Evolutionary conservation across 1,284 basidiomycete genomes (phyloP), one percentile per base, ranked within the genome.

Genomic region (Golubevia sp.): DNA sequence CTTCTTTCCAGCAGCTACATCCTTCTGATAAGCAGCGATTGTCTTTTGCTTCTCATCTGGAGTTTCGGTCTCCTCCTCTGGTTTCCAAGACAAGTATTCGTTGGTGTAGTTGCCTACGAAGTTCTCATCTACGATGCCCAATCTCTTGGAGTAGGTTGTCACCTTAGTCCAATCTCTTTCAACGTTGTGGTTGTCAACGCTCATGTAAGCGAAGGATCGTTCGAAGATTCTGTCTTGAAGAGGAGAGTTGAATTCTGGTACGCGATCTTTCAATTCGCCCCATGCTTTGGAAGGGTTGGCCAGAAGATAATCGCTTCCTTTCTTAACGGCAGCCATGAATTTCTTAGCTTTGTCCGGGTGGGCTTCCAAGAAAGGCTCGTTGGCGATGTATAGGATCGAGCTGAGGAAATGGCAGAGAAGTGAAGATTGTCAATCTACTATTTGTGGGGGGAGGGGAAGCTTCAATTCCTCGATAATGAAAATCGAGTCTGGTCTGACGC

Each of bases 111-210:
- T 79, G 49, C 71, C 71, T 68, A 70, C 56, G 49, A 79, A 79
- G 56, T 53, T 63, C 15, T 58, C 59, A 21, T 65, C 57, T 25
- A 79, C 74, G 56, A 79, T 67, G 38, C 73, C 67, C 6, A 79
- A 71, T n/a, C 76, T 67, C 62, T 79, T 79, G 69, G 67, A 75
- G 66, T 79, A 79, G 63, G 70, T 71, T 59, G 71, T 75, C 55
- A 79, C 76, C 62, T 79, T 79, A 59, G 61, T 59, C 74, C 74
- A 79, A 60, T 79, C 76, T 55, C 76, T 70, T 25, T 71, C 73
- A 3, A 64, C 63, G 15, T 23, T 25, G 48, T 27, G 6, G 5
- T 8, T 11, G 25, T 79, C 75, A 18, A 63, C 58, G 25, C 71
- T 72, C 71, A 79, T 68, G 62, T 79, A 79, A 15, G 72, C 76